Evolutionary conservation across 1,139 yeast genomes (phyloP).

Genomic region (Pichia sp.): DNA sequence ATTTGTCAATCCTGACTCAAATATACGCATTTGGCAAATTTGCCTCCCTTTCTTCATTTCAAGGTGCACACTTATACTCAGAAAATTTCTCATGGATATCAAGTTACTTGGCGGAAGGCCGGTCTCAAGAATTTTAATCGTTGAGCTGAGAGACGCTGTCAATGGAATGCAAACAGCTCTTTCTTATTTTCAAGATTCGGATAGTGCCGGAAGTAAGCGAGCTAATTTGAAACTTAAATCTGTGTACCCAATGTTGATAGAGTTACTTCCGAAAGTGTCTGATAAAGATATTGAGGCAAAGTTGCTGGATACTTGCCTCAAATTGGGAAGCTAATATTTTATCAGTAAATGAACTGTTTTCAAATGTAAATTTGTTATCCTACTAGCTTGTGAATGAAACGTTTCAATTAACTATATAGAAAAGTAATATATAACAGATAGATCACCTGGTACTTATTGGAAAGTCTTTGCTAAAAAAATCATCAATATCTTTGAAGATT

Average conservation of each 20-base stretch:
- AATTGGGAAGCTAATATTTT: background rate
- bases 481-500: constrained; percentile 8
- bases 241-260: constrained; percentile 1
- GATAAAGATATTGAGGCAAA: background rate
- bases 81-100: constrained; percentile 49
- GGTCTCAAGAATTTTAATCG: constrained; percentile 46
- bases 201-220: background rate
- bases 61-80: constrained; percentile 47
- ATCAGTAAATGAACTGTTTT: no score
- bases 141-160: constrained; percentile 40
- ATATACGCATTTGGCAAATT: constrained; percentile 23
- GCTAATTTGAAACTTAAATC: background rate
- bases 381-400: background rate
- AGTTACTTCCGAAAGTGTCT: background rate
- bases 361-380: no score
- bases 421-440: background rate
- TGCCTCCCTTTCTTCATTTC: constrained; percentile 41
- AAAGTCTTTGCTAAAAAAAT: background rate
- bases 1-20: constrained; percentile 29
- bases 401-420: background rate
- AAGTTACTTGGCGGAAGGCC: constrained; percentile 50
- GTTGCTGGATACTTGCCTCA: background rate
- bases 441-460: background rate
- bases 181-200: background rate
- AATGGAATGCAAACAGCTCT: constrained; percentile 25